Evolutionary conservation across 805 yeast genomes (phyloP), one percentile per base, ranked within the genome.

Genomic region (Barnettozyma vustinii): DNA sequence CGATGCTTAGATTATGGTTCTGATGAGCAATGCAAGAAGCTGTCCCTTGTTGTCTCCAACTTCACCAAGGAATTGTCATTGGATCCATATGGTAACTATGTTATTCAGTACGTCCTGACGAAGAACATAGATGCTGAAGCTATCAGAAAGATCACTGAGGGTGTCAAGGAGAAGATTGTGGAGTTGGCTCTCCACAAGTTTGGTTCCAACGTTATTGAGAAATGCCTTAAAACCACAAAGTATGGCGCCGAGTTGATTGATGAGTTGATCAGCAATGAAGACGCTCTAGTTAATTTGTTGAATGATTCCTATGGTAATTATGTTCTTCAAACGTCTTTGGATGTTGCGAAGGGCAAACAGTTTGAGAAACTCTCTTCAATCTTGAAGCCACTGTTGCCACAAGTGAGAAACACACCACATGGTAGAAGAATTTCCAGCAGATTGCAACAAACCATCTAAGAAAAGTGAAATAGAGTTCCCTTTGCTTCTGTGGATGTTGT

Each of bases 61-160:
- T 74, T 83, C 59, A 81, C 95, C 36, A 76, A 83, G 42, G 75
- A 74, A 35, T 74, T 94, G 46, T 83, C 95, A 16, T 74, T 87
- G 49, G 97, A 94, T 67, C 97, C 97, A 13, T 94, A 87, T 70
- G 99, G 99, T 33, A 94, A 94, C 66, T 94, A 94, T 66, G 98
- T 94, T 45, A 90, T 94, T 45, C 99, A 94, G 68, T 92, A 94
- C 61, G 96, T 94, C 20, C 71, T 87, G 54, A 70, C 77, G 3
- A 71, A 80, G 46, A 58, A 61, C n/a, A 54, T 58, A 5, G 61
- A 60, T 19, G 43, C 19, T 12, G 65, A 63, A 23, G 59, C 65
- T 37, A 67, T 68, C 10, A 48, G 50, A 10, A 60, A 61, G 45
- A 68, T 72, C 43, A 66, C 69, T 15, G 58, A 65, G 9, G 52